These are phyloP conservation scores for Takakia lepidozioides DNA, from an alignment of 225 moss, liverwort and hornwort species.

Conservation along the genomic window DNA sequence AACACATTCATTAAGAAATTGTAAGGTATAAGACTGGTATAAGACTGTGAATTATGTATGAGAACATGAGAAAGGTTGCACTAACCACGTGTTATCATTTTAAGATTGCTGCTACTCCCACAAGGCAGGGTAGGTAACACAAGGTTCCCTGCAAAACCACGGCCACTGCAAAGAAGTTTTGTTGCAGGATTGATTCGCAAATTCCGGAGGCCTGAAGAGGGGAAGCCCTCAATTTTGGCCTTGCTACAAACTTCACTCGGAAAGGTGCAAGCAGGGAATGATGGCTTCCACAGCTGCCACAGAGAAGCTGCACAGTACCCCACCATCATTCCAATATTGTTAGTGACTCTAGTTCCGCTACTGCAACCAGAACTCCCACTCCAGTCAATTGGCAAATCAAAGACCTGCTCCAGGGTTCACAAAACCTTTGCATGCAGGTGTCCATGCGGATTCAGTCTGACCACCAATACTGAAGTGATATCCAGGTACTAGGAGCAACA, in stretches of 20 bases:
- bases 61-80: neutral
- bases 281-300: slow-evolving; percentile 45
- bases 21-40: neutral
- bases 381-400: too few species aligned
- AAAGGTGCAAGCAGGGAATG: slow-evolving; percentile 13
- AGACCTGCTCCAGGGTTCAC: too few species aligned
- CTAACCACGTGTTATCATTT: slow-evolving; percentile 36
- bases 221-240: slow-evolving; percentile 9
- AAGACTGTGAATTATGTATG: neutral
- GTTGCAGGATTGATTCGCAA: slow-evolving; percentile 19
- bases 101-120: slow-evolving; percentile 13
- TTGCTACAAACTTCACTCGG: slow-evolving; percentile 23
- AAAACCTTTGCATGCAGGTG: too few species aligned
- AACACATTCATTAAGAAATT: slow-evolving; percentile 1
- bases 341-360: too few species aligned
- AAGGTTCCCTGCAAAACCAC: slow-evolving; percentile 4
- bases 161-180: slow-evolving; percentile 11
- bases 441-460: too few species aligned
- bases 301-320: slow-evolving; percentile 47
- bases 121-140: slow-evolving; percentile 7
- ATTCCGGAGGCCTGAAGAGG: slow-evolving; percentile 12
- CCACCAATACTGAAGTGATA: too few species aligned
- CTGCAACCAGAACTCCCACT: too few species aligned
- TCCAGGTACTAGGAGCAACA: too few species aligned
- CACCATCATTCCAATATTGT: too few species aligned